Base-by-base conservation (phyloP, 1,284 basidiomycete species). In the Sanghuangporus baumii region DNA sequence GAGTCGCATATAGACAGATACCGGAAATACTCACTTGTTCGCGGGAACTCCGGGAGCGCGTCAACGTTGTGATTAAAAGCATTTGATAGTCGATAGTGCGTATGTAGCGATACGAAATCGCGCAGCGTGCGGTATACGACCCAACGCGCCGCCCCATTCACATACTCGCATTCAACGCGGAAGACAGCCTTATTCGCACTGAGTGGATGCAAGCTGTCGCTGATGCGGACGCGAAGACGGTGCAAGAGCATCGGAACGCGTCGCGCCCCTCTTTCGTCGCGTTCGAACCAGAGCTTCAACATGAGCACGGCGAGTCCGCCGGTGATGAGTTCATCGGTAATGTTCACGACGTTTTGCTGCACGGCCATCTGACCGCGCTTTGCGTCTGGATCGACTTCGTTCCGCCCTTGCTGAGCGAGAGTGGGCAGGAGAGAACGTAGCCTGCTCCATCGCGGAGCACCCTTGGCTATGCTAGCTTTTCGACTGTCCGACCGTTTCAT, bases 81-180 rank as follows among this genome's bases (percentile, higher is more conserved):
- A 69, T 94, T 95, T 3, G 94, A 91, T 40, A 97, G 81, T 7
- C 91, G 81, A 73, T 98, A 98, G 73, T 98, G 95, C 0, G 91
- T 84, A 72, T 99, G 96, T 18, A 99, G 76, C 37, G 89, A 90
- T 59, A 98, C 69, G 71, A 99, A 98, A 74, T 99, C 96, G 65
- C 93, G 86, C 58, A 98, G 80, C 74, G 96, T 91, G 60, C 96
- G 88, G 75, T 99, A 98, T 52, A 99, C 86, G 37, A 98, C 94
- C 96, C 97, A 99, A 73, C 93, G 88, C 62, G 90, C 88, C 3
- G 89, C 88, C n/a, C 94, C 93, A 67, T 97, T 95, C 0, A 94
- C 96, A 71, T 99, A 98, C 75, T 97, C 93, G 75, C 96, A 96
- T 74, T 97, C 94, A 68, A 97, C 94, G 18, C 94, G 85, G 74